Evolutionary conservation across 306 rosid genomes (phyloP).

Genomic region (Echinosophora koreensis): DNA sequence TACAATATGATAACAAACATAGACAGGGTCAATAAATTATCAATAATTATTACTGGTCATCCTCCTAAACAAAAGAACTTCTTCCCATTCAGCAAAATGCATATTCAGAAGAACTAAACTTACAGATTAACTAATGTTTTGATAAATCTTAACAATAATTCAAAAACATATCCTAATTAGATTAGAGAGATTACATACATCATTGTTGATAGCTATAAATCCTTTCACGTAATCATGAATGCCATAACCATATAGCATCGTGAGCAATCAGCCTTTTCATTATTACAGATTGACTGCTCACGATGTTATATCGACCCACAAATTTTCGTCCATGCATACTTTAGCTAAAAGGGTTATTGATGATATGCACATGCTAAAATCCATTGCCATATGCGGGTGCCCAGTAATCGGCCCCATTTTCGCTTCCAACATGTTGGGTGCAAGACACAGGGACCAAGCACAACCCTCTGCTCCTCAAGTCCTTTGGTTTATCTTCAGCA

Average conservation of each 20-base stretch:
- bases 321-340: background rate
- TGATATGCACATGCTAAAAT: slow-evolving; percentile 18
- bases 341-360: slow-evolving; percentile 9
- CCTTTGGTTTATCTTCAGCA: slow-evolving; percentile 56
- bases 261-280: slow-evolving; percentile 76
- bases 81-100: background rate
- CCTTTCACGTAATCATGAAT: background rate
- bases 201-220: too few species aligned
- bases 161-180: slow-evolving; percentile 43
- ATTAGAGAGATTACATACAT: slow-evolving; percentile 46
- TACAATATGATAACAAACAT: background rate
- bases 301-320: slow-evolving; percentile 61
- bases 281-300: slow-evolving; percentile 71
- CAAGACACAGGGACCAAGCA: slow-evolving; percentile 85
- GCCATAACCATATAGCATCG: slow-evolving; percentile 64
- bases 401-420: slow-evolving; percentile 88
- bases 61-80: slow-evolving; percentile 3
- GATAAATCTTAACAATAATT: slow-evolving; percentile 15
- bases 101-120: slow-evolving; percentile 13
- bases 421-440: slow-evolving; percentile 78
- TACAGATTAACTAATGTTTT: slow-evolving; percentile 24
- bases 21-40: background rate
- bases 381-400: slow-evolving; percentile 71
- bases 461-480: slow-evolving; percentile 81
- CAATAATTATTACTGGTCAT: background rate